A percentile compares a stretch with the other conserved stretches of the same genome.
Evolutionary conservation across 2,329 filamentous ascomycete species (phyloP).

Genomic region (Davidsoniella virescens): DNA sequence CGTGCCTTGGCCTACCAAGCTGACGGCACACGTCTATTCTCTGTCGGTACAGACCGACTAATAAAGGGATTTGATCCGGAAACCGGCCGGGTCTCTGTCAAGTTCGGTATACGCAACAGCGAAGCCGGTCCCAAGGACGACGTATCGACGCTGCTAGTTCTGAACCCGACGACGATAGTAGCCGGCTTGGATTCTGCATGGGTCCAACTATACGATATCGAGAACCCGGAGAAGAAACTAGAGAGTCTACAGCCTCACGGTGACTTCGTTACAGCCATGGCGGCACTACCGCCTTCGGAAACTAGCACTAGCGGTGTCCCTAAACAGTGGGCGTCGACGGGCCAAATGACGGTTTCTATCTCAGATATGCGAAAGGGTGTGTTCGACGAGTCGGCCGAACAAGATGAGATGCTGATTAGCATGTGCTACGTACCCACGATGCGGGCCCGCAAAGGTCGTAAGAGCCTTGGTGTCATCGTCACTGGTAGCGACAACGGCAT

Average conservation of each 20-base stretch:
- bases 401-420: conserved; percentile 84
- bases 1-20: conserved; percentile 61
- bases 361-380: conserved; percentile 80
- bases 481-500: conserved; percentile 64
- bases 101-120: conserved; percentile 46
- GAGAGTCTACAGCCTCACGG: conserved; percentile 58
- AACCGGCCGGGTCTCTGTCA: conserved; percentile 58
- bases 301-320: conserved; percentile 75
- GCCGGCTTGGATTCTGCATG: conserved; percentile 82
- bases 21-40: conserved; percentile 58
- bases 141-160: conserved; percentile 61
- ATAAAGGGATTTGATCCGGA: conserved; percentile 40
- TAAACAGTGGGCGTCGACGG: conserved; percentile 91
- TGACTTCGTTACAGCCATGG: conserved; percentile 82
- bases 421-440: conserved; percentile 64
- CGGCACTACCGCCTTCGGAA: conserved; percentile 62
- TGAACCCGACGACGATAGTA: conserved; percentile 77
- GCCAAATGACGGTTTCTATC: conserved; percentile 77
- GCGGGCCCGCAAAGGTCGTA: conserved; percentile 41
- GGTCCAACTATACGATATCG: conserved; percentile 73
- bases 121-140: conserved; percentile 39
- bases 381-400: conserved; percentile 77
- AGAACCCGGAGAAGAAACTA: conserved; percentile 24
- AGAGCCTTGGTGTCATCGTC: conserved; percentile 59
- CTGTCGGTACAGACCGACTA: conserved; percentile 43